Evolutionary conservation across 257 asterid species (phyloP), one percentile per base, ranked within the genome.

Genomic region (Solanum microdontum): DNA sequence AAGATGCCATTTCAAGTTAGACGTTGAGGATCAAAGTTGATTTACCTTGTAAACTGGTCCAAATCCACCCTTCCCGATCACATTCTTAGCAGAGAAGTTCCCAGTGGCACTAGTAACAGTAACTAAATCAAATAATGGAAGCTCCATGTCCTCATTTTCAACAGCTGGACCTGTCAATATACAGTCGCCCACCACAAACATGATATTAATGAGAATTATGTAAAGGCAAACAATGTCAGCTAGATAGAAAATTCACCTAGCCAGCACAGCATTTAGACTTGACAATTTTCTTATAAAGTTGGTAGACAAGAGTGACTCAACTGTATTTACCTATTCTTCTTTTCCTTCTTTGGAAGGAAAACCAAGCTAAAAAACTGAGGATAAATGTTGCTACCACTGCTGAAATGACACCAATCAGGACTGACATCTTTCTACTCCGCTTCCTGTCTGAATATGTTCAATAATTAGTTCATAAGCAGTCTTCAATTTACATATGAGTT

Each of bases 41-140:
- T 36, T 39, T 40, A 85, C 87, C 82, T 68, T 68, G 82, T 69
- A 85, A 75, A 85, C 69, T 0, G 82, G 84, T 74, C 84, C 88
- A 30, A 86, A 86, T 10, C 89, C 84, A 17, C 88, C 88, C 28
- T 86, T 73, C 24, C 88, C 75, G 9, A 86, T 73, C 88, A 24
- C 80, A 74, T 86, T 74, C 7, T 1, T 24, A 14, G 77, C 13
- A 19, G 73, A 86, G 62, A 73, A 86, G 80, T 76, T 23, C 12
- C 36, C 48, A 48, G 88, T 86, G 33, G 89, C 83, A 3, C 4
- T 33, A 32, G 69, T n/a, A 36, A 64, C 51, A 36, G 82, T 40
- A 28, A 32, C 69, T 11, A 87, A 37, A 87, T 79, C 13, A 12
- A 87, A 87, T 30, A 60, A 66, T 23, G 89, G 79, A 30, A 70